Percentiles rank a stretch among this genome's conserved stretches.
Evolutionary conservation across 2,329 filamentous ascomycete genomes (phyloP).

Genomic region (Xylaria sp.): DNA sequence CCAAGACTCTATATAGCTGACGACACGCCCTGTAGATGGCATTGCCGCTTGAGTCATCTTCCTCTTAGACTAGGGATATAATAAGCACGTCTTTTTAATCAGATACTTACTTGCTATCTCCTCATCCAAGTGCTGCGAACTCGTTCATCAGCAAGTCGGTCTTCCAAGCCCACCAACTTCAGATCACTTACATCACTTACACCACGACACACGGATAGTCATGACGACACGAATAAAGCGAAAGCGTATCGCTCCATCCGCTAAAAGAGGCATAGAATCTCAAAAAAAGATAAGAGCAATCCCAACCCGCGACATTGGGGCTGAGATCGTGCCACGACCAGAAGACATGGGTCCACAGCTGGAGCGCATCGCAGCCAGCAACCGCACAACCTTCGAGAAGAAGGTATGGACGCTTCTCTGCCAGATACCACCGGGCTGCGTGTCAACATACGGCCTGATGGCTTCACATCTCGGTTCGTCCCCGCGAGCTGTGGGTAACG

Average conservation of each 20-base stretch:
- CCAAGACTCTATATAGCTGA: constrained; percentile 1
- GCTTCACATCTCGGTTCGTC: constrained; percentile 60
- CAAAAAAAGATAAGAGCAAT: constrained; percentile 32
- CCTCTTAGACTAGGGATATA: neutral
- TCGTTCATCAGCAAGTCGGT: neutral
- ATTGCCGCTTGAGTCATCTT: constrained; percentile 20
- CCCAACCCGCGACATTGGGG: constrained; percentile 6
- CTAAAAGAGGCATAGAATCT: neutral
- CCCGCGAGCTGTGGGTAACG: constrained; percentile 53
- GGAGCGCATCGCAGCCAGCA: constrained; percentile 56
- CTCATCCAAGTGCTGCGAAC: neutral
- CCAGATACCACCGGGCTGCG: constrained; percentile 78
- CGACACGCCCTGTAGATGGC: constrained; percentile 30
- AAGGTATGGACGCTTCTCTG: constrained; percentile 76
- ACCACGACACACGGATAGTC: neutral
- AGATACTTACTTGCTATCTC: neutral
- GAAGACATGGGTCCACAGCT: constrained; percentile 54
- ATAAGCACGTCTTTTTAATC: constrained; percentile 8
- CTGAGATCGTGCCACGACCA: constrained; percentile 18
- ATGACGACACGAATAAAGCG: constrained; percentile 45
- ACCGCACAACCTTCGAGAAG: constrained; percentile 66
- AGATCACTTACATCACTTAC: neutral
- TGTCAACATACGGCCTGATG: constrained; percentile 81
- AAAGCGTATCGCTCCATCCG: constrained; percentile 38
- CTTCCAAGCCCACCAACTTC: neutral